Base-by-base conservation (phyloP, 306 rosid species). In the Neltuma alba region DNA sequence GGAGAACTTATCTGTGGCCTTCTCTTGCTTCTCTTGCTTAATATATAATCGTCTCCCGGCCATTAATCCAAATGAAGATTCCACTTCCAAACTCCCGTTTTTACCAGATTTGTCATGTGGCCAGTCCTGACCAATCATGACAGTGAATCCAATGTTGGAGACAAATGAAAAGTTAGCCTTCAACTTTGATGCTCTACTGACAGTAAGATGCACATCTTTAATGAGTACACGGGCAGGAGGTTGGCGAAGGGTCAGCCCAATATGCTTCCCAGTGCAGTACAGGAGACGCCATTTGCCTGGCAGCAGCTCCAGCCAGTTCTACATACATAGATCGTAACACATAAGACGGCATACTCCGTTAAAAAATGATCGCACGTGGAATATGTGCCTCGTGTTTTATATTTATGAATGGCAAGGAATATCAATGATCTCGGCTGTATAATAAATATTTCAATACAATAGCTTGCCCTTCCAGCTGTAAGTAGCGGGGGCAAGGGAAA, bases 281-380 rank as follows among this genome's bases (percentile, higher is more conserved):
- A 94, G 79, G 15, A 94, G 85, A 74, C 99, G 95, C 99, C 99
- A 94, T 88, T 91, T 94, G 78, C 99, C 99, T 23, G 94, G 99
- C 63, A 94, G 86, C 72, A 89, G 75, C 79, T 94, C 97, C 88
- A 87, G 87, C 97, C 97, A 94, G 82, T 86, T 89, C 99, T 94
- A 85, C 72, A 70, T 25, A 60, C 76, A 86, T 71, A 54, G 30
- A 42, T 50, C 70, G 33, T 52, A 45, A 41, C 70, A 33, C 40
- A 55, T 66, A 44, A 54, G 70, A 60, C 30, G 27, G 57, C 37
- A 47, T 37, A 37, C 44, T 50, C 20, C 25, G 37, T 36, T 21
- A n/a, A 16, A n/a, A 16, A 48, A 47, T 30, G 44, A 20, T 44
- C 34, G 44, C 70, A 64, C 11, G 13, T 6, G 65, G 50, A 50